Percentiles rank a stretch among this genome's conserved stretches.
These are phyloP conservation scores for Aspergillus texensis DNA, from an alignment of 2,329 filamentous ascomycete species.

Conservation along the genomic window DNA sequence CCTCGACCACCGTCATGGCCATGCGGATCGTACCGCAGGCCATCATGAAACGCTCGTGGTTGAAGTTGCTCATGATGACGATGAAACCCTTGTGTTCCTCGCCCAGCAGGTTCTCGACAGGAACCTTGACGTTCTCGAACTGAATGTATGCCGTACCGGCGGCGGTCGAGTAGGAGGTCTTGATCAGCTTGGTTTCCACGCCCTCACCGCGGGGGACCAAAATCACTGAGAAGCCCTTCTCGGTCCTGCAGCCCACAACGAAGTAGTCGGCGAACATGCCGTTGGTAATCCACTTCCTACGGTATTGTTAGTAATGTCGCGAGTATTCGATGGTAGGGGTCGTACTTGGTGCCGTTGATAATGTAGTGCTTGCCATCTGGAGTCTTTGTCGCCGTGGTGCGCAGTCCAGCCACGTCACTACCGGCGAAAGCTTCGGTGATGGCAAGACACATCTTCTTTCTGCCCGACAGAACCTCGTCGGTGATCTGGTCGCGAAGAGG, in stretches of 20 bases:
- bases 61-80: conserved; percentile 85
- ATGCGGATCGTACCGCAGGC: conserved; percentile 65
- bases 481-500: conserved; percentile 68
- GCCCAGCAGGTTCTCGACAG: conserved; percentile 74
- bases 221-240: conserved; percentile 76
- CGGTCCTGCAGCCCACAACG: conserved; percentile 76
- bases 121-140: conserved; percentile 85
- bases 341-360: conserved; percentile 48
- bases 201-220: conserved; percentile 74
- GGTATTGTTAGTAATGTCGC: conserved; percentile 35
- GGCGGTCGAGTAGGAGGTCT: conserved; percentile 71
- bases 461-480: conserved; percentile 73
- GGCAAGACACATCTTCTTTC: conserved; percentile 86
- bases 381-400: conserved; percentile 77
- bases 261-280: conserved; percentile 83
- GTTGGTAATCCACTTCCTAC: conserved; percentile 86
- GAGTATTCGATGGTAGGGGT: neutral
- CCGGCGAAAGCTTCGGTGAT: conserved; percentile 90
- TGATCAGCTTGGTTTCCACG: conserved; percentile 64
- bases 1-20: conserved; percentile 72
- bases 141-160: conserved; percentile 80
- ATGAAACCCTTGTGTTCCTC: conserved; percentile 84
- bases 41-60: conserved; percentile 84
- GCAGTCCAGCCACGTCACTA: conserved; percentile 76
- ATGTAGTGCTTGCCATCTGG: conserved; percentile 73